phyloP scores from a whole-genome alignment of 306 rosid genomes.

The Inga leiocalycina region DNA sequence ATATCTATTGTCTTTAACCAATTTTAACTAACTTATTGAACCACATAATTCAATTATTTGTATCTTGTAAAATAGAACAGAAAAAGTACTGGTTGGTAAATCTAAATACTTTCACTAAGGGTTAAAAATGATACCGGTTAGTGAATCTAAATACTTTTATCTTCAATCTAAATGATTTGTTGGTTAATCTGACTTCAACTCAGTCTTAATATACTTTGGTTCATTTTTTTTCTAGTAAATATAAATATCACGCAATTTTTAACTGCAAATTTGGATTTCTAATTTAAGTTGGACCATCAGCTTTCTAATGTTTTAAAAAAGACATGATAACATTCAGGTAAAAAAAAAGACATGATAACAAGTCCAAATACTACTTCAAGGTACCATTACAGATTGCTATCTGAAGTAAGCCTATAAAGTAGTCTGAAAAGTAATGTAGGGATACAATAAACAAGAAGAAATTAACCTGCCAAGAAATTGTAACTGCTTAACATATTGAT shows the following conservation, averaged over 20 bases:
- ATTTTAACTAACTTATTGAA: no score
- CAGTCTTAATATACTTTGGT: no score
- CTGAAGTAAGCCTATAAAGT: not conserved
- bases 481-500: not conserved
- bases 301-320: not conserved
- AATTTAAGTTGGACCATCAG: not conserved
- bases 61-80: no score
- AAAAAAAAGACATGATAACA: not conserved
- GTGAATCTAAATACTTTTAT: not conserved
- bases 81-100: no score
- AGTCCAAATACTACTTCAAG: not conserved
- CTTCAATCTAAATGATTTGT: not conserved
- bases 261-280: not conserved
- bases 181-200: not conserved
- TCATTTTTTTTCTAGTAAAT: not conserved
- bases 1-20: no score
- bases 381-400: not conserved
- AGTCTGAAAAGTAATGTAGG: not conserved
- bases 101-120: no score
- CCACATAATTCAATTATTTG: no score
- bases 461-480: not conserved
- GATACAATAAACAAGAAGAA: not conserved
- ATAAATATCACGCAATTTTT: not conserved
- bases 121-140: not conserved
- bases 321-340: not conserved